These are phyloP conservation scores for Carex parvula DNA, from an alignment of 176 grass and related monocot species.

Conservation along the genomic window DNA sequence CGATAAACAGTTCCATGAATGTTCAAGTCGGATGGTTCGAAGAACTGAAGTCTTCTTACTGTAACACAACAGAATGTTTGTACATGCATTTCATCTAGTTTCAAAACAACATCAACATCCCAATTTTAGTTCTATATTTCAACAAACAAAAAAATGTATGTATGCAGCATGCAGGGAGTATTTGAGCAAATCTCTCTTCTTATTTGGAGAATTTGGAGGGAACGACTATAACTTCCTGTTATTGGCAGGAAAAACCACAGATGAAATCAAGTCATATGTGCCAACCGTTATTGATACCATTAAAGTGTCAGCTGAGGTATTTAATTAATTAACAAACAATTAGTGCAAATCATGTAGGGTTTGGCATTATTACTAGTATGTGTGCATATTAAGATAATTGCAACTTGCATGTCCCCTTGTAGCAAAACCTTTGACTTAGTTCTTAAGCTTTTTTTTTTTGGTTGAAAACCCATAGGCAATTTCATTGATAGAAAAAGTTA, in stretches of 20 bases:
- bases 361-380: background rate
- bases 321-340: background rate
- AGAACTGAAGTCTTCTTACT: slow-evolving; percentile 46
- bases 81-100: background rate
- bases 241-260: slow-evolving; percentile 49
- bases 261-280: slow-evolving; percentile 43
- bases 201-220: slow-evolving; percentile 84
- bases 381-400: background rate
- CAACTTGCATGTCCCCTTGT: background rate
- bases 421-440: background rate
- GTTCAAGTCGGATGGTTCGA: slow-evolving; percentile 74
- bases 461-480: no score
- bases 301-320: slow-evolving; percentile 37
- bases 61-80: slow-evolving; percentile 39
- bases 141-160: background rate
- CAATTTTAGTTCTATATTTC: background rate
- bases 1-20: slow-evolving; percentile 59
- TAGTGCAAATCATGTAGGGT: background rate
- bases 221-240: slow-evolving; percentile 83
- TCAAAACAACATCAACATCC: background rate
- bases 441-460: background rate
- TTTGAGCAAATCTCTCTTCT: slow-evolving; percentile 58
- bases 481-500: no score
- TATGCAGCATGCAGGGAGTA: slow-evolving; percentile 45
- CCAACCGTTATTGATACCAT: slow-evolving; percentile 53